These are phyloP conservation scores for Sextonia rubra DNA, from an alignment of 164 flowering plant species.

Conservation along the genomic window DNA sequence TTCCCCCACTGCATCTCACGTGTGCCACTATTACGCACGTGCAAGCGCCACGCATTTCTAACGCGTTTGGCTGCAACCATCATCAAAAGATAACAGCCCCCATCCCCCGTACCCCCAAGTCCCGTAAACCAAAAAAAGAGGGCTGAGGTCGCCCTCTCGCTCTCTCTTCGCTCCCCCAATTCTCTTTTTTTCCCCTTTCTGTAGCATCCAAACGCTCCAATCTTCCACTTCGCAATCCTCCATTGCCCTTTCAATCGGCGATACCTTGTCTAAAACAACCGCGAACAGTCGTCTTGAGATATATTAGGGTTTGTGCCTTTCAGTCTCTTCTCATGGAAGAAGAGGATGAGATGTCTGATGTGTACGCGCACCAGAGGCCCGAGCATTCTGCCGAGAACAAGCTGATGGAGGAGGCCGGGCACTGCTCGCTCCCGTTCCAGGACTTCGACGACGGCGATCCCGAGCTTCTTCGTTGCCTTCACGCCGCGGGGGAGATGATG, in stretches of 20 bases:
- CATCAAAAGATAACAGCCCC: no score
- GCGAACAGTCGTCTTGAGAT: no score
- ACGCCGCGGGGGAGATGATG: not conserved
- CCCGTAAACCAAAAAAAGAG: no score
- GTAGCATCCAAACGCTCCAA: not conserved
- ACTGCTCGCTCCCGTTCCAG: not conserved
- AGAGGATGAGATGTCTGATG: slow-evolving; percentile 4
- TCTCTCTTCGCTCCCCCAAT: not conserved
- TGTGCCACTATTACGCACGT: no score
- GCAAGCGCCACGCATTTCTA: no score
- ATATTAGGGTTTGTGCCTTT: no score
- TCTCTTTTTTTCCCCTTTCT: not conserved
- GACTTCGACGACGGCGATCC: not conserved
- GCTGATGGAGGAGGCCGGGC: not conserved
- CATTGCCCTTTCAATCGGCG: not conserved
- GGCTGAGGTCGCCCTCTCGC: no score
- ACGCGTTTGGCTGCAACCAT: no score
- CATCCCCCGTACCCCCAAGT: no score
- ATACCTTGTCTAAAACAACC: no score
- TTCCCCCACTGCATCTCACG: no score
- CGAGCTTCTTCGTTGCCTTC: not conserved
- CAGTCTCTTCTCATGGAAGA: not conserved
- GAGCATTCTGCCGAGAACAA: not conserved
- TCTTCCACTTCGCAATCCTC: not conserved
- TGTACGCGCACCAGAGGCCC: no score